phyloP scores from a whole-genome alignment of 768 basidiomycete genomes.

The Hygrophorus pudorinus region DNA sequence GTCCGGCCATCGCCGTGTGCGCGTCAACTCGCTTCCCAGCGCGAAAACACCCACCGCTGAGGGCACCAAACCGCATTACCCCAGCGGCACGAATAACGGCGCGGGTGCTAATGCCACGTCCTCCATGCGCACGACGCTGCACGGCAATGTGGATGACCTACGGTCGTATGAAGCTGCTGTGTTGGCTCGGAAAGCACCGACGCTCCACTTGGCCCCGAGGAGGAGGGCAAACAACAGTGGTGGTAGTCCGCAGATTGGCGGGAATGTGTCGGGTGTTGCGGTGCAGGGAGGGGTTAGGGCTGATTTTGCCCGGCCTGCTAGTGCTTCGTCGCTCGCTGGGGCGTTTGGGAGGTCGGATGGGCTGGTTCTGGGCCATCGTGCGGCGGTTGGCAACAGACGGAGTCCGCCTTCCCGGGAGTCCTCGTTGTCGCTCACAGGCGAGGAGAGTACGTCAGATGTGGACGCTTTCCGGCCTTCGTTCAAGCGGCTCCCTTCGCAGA shows the following conservation, averaged over 20 bases:
- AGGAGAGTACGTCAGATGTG: conserved; percentile 7
- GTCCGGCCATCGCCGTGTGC: conserved; percentile 26
- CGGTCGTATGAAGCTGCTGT: conserved; percentile 69
- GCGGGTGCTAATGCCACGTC: conserved; percentile 18
- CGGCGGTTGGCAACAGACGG: neutral
- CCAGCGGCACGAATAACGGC: conserved; percentile 10
- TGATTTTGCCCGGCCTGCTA: conserved; percentile 2
- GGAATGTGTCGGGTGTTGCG: neutral
- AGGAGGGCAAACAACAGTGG: conserved; percentile 11
- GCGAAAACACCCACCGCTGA: conserved; percentile 42
- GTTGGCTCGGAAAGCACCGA: conserved; percentile 54
- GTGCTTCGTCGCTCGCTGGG: conserved; percentile 23
- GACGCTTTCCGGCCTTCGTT: conserved; percentile 43
- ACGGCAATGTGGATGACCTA: conserved; percentile 49
- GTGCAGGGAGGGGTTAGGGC: neutral
- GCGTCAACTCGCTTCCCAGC: conserved; percentile 62
- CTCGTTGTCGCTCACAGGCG: conserved; percentile 10
- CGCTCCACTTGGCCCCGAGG: conserved; percentile 45
- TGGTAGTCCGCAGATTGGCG: conserved; percentile 11
- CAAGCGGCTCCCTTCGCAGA: conserved; percentile 66
- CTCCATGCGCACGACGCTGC: conserved; percentile 30
- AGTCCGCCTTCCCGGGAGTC: conserved; percentile 19
- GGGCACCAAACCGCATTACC: conserved; percentile 11
- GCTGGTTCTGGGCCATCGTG: neutral
- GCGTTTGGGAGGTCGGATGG: conserved; percentile 22